Evolutionary conservation across 1,284 basidiomycete genomes (phyloP), one percentile per base, ranked within the genome.

Genomic region (Apiotrichum sp.): DNA sequence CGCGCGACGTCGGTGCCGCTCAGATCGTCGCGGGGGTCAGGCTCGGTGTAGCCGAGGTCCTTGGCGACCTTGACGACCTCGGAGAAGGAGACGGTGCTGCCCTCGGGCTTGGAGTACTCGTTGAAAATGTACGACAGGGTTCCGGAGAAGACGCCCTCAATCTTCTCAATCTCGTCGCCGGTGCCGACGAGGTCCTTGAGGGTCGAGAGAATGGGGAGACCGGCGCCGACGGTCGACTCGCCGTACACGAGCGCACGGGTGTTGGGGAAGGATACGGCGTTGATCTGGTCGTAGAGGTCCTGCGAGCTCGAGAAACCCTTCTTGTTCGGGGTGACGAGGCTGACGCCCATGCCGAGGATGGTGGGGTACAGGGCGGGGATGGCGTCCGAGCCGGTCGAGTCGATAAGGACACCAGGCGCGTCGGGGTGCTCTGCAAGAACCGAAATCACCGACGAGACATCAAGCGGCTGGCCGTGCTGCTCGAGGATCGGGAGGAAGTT

Each of bases 71-170:
- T 84, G 62, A 98, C 93, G 49, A 98, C 86, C 16, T 89, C 86
- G 3, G 90, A 93, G 77, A 98, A 98, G 65, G 77, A 78, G 52
- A 73, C 73, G 58, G 72, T 63, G 29, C 69, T 64, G 40, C 72
- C 72, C 55, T 70, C 70, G 40, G 65, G 65, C 58, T 73, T 75
- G 4, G 88, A 91, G 74, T 93, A 99, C 65, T 93, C 86, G 78
- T 98, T 98, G 82, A 99, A 99, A 78, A 99, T 98, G 80, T 98
- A 99, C 71, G 88, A 91, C 80, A 99, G 85, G 0, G 95, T 99
- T 3, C 95, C 95, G 7, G 88, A 92, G 75, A 78, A 76, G n/a
- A 78, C 75, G 36, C 82, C 82, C 67, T 83, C 81, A 57, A 83
- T 79, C 69, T 80, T 80, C 50, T 74, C 71, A 51, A 83, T 77